Base-by-base conservation (phyloP, 148 eudicot genomes). In the Rhododendron ferrugineum region DNA sequence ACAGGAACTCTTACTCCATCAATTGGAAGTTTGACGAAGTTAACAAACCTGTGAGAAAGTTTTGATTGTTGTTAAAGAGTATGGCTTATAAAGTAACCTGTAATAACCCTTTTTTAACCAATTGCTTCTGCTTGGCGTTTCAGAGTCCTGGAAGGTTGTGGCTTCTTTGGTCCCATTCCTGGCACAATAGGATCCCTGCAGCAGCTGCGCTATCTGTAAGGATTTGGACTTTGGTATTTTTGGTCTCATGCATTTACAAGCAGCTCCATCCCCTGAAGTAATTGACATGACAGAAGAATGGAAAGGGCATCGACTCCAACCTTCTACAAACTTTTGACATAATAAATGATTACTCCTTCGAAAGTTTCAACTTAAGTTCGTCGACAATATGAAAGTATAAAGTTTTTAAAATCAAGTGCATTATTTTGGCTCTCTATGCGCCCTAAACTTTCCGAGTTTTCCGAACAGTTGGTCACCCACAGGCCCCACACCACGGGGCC, bases 131-230 rank as follows among this genome's bases (percentile, higher is more conserved):
- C 42, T 70, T 78, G 78, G 78, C 32, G 44, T 56, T n/a, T 88
- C 92, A 95, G 99, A 89, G 86, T 87, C 83, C 89, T 96, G 36
- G 87, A 90, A 76, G 98, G 95, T 68, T 96, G 98, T 85, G 86
- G 91, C 37, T 96, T 96, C 86, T 83, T 23, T 80, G 98, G 98
- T 77, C 79, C 56, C 26, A 88, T 96, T 91, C 98, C 98, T 70
- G 87, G 85, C 84, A 82, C 91, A 6, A 90, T 96, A 52, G 97
- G 98, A 81, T 92, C 92, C 84, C 90, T 96, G 22, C 52, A 83
- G 34, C 80, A 86, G 84, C 92, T 96, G 84, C 28, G 80, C 74
- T 76, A 74, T 78, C 78, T 96, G 98, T 96, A 93, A 96, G 98
- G 74, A 85, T 84, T 84, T 84, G 52, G 4, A 73, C 72, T 78